Evolutionary conservation across 2,329 filamentous ascomycete genomes (phyloP).

Genomic region (Macrophomina tecta): DNA sequence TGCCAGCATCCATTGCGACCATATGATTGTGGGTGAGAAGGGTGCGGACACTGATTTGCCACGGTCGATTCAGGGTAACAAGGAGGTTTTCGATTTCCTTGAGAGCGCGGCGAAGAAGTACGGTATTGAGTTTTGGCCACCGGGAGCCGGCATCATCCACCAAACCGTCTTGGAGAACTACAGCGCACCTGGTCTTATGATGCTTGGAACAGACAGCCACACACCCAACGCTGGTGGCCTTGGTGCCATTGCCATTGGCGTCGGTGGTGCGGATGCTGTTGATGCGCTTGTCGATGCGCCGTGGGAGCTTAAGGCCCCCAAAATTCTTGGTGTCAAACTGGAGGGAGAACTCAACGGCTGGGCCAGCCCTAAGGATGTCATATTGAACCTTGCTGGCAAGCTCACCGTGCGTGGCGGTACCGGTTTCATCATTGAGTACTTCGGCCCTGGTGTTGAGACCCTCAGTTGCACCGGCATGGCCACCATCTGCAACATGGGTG

Average conservation of each 20-base stretch:
- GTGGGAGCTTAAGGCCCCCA: conserved; percentile 96
- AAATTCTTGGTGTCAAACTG: conserved; percentile 83
- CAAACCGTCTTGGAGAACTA: conserved; percentile 99
- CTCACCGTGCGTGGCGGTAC: conserved; percentile 94
- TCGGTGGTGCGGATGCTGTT: conserved; percentile 95
- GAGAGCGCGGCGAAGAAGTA: conserved; percentile 74
- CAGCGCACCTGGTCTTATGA: conserved; percentile 95
- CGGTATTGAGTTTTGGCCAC: conserved; percentile 52
- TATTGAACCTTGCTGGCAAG: conserved; percentile 84
- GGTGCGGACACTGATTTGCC: conserved; percentile 86
- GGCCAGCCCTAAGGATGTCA: conserved; percentile 95
- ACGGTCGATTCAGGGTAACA: conserved; percentile 86
- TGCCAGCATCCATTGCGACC: conserved; percentile 97
- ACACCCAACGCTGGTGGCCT: conserved; percentile 97
- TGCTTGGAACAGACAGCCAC: conserved; percentile 97
- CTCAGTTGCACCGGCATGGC: conserved; percentile 93
- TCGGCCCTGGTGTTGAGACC: conserved; percentile 85
- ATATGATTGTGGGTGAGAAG: conserved; percentile 95
- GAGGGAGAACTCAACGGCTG: conserved; percentile 85
- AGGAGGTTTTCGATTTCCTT: conserved; percentile 96
- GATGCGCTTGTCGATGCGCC: conserved; percentile 95
- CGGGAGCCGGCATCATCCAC: conserved; percentile 65
- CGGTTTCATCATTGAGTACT: conserved; percentile 93
- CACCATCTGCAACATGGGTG: conserved; percentile 89
- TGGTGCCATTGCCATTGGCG: conserved; percentile 92